phyloP scores from a whole-genome alignment of 2,329 filamentous ascomycete species.

The Colletotrichum karsti region DNA sequence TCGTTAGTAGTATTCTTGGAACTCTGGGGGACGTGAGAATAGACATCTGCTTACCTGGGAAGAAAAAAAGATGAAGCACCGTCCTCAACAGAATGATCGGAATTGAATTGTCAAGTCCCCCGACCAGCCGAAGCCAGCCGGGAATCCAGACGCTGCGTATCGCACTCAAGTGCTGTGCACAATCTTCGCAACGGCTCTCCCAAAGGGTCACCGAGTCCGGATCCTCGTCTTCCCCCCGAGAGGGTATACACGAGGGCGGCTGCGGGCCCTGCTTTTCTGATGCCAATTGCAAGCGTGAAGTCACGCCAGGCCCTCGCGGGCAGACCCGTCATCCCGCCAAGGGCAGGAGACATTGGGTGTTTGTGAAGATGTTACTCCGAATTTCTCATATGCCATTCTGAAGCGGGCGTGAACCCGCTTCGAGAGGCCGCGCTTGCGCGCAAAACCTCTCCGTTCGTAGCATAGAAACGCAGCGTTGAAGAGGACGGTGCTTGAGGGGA shows the following conservation, averaged over 20 bases:
- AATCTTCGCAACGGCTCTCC: conserved; percentile 94
- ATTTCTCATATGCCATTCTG: conserved; percentile 88
- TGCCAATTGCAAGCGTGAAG: conserved; percentile 84
- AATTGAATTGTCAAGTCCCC: conserved; percentile 78
- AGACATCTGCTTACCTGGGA: conserved; percentile 22
- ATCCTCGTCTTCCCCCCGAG: conserved; percentile 38
- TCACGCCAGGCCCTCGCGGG: conserved; percentile 90
- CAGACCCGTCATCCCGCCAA: conserved; percentile 63
- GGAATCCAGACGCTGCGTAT: conserved; percentile 81
- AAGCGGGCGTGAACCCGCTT: conserved; percentile 31
- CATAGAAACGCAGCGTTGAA: conserved; percentile 96
- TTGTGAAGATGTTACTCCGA: conserved; percentile 91
- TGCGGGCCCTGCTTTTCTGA: conserved; percentile 83
- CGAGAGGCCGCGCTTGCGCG: conserved; percentile 34
- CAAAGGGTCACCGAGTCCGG: conserved; percentile 68
- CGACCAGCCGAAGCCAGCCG: conserved; percentile 33
- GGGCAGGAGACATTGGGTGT: conserved; percentile 51
- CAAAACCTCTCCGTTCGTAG: conserved; percentile 73
- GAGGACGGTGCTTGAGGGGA: conserved; percentile 76
- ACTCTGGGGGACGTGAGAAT: neutral
- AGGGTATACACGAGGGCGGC: conserved; percentile 34
- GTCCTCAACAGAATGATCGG: conserved; percentile 89
- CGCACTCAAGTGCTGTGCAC: conserved; percentile 92
- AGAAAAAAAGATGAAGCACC: conserved; percentile 59
- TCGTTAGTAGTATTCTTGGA: conserved; percentile 30